phyloP scores from a whole-genome alignment of 306 rosid species.

The Cucumis hystrix region DNA sequence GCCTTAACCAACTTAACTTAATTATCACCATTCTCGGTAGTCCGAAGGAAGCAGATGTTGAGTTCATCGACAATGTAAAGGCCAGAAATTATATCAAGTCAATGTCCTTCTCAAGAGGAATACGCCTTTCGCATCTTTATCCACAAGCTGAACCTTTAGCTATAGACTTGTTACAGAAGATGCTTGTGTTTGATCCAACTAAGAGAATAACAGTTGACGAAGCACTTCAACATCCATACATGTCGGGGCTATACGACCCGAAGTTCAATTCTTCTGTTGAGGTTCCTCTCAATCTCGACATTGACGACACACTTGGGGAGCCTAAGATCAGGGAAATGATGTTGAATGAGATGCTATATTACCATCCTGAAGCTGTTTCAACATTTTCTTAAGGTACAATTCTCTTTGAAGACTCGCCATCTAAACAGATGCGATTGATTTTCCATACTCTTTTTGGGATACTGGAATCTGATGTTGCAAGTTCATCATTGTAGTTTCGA shows the following conservation, averaged over 20 bases:
- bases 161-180: conserved; percentile 63
- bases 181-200: conserved; percentile 75
- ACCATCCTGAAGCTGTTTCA: conserved; percentile 58
- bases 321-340: conserved; percentile 63
- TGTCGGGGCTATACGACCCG: conserved; percentile 54
- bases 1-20: conserved; percentile 63
- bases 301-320: conserved; percentile 43
- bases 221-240: conserved; percentile 82
- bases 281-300: conserved; percentile 53
- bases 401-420: neutral
- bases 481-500: neutral
- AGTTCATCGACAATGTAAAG: conserved; percentile 50
- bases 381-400: conserved; percentile 9
- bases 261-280: conserved; percentile 34
- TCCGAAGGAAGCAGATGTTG: conserved; percentile 42
- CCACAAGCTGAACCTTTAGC: conserved; percentile 76
- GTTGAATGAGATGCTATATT: conserved; percentile 68
- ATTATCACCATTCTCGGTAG: conserved; percentile 68
- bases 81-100: conserved; percentile 48
- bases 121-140: conserved; percentile 39
- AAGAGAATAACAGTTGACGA: conserved; percentile 60
- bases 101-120: conserved; percentile 42
- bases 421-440: neutral
- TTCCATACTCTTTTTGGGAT: neutral
- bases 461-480: neutral